Conservation (phyloP, 1,284 basidiomycete genomes). For the Exobasidium rhododendri region DNA sequence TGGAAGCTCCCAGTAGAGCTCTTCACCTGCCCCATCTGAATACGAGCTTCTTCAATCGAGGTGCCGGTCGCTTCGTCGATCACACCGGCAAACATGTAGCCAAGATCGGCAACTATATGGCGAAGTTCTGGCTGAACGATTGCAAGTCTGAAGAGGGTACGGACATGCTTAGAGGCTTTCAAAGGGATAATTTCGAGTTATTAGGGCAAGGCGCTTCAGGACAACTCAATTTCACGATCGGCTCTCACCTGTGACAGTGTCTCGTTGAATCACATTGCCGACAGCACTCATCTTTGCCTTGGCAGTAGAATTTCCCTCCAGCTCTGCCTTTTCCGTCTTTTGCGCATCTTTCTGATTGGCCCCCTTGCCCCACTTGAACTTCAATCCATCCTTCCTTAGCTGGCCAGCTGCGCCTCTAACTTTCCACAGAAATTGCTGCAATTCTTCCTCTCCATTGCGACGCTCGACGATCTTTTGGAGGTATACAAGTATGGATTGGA, state of each 20-base stretch:
- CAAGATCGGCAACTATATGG: conserved; percentile 20
- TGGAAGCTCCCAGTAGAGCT: conserved; percentile 14
- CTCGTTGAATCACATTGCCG: background rate
- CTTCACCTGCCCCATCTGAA: conserved; percentile 18
- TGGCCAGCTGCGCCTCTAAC: conserved; percentile 6
- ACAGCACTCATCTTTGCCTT: background rate
- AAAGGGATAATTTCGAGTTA: background rate
- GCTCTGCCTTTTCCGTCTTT: conserved; percentile 6
- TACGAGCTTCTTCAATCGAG: conserved; percentile 18
- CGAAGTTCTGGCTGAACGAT: conserved; percentile 26
- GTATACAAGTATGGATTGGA: background rate
- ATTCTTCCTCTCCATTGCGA: conserved; percentile 16
- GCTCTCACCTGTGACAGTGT: background rate
- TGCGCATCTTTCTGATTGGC: conserved; percentile 3
- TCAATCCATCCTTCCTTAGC: conserved; percentile 10
- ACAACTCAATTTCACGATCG: too few relatives aligned
- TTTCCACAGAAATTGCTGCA: conserved; percentile 17
- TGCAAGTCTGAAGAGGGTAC: conserved; percentile 15
- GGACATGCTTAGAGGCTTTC: conserved; percentile 16
- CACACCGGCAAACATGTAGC: conserved; percentile 17
- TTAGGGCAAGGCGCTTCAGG: background rate
- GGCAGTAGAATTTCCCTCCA: conserved; percentile 5
- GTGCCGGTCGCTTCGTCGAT: conserved; percentile 16
- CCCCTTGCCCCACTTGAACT: background rate
- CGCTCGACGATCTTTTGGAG: conserved; percentile 5